Conservation (phyloP, 331 rosid genomes). For the Quercus tomentella region DNA sequence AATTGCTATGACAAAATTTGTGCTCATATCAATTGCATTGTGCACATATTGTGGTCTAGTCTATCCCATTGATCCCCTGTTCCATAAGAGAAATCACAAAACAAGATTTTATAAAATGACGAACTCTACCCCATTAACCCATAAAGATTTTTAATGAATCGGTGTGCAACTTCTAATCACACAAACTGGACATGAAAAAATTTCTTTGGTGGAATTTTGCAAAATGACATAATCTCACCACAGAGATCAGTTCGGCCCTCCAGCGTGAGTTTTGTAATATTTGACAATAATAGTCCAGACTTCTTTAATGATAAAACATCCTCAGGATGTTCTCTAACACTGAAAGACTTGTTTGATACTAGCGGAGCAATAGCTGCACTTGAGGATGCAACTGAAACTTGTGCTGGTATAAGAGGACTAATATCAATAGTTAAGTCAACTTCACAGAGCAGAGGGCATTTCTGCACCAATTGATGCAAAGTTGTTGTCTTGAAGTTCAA, state of each 20-base stretch:
- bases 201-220: not conserved
- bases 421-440: slow-evolving; percentile 66
- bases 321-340: slow-evolving; percentile 13
- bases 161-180: not conserved
- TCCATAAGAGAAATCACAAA: not conserved
- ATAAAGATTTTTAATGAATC: not conserved
- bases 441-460: slow-evolving; percentile 51
- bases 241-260: slow-evolving; percentile 74
- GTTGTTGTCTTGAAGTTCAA: slow-evolving; percentile 35
- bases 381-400: slow-evolving; percentile 40
- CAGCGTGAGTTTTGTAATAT: slow-evolving; percentile 56
- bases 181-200: not conserved
- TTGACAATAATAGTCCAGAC: slow-evolving; percentile 34
- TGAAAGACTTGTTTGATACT: slow-evolving; percentile 28
- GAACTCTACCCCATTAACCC: not conserved
- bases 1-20: not conserved
- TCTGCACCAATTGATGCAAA: slow-evolving; percentile 44
- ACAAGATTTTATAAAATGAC: not conserved
- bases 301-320: slow-evolving; percentile 25
- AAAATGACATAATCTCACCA: slow-evolving; percentile 44
- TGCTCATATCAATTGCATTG: not conserved
- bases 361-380: slow-evolving; percentile 24
- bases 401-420: slow-evolving; percentile 56
- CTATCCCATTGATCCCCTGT: not conserved
- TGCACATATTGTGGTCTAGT: not conserved